Evolutionary conservation across 441 rosid genomes (phyloP), one percentile per base, ranked within the genome.

Genomic region (Gossypium gossypioides): DNA sequence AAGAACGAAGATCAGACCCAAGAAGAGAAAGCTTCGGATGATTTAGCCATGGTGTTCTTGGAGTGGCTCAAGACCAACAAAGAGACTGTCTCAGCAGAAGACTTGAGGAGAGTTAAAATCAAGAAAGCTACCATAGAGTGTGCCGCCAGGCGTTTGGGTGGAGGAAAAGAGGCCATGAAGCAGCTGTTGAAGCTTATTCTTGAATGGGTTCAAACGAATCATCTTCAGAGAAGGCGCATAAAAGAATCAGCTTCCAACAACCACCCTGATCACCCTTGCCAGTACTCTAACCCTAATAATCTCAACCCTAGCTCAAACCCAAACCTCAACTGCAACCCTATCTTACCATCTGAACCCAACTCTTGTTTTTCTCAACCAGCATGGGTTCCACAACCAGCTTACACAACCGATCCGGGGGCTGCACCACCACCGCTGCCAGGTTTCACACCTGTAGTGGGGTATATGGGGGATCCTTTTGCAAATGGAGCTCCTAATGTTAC

Each of bases 131-230:
- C 96, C 0, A 89, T 92, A 16, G 97, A 95, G 69, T 84, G 89
- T 40, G 97, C 97, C 0, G 91, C 99, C 0, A 78, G 76, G 78
- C 85, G 97, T 27, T 75, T 95, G 27, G 97, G 97, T 4, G 97
- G 99, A 10, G 97, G 97, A 2, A 89, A 83, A 74, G 94, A 86
- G 75, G 99, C 89, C 1, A 90, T 89, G 97, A 95, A 89, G 72
- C 91, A 95, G 77, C 84, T 95, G 62, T 76, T 95, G 79, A 92
- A 91, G 79, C 87, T 95, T 51, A 88, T 92, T 54, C 99, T 95
- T 68, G 93, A 92, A 81, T 95, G 99, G 99, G 97, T 95, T 3
- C 93, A 92, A 80, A 88, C 86, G 0, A 92, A 89, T 77, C 96
- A 92, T 72, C 89, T 90, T 51, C 86, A 87, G 34, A 87, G 66